phyloP scores from a whole-genome alignment of 2,329 filamentous ascomycete genomes.

The Parafenestella ontariensis region DNA sequence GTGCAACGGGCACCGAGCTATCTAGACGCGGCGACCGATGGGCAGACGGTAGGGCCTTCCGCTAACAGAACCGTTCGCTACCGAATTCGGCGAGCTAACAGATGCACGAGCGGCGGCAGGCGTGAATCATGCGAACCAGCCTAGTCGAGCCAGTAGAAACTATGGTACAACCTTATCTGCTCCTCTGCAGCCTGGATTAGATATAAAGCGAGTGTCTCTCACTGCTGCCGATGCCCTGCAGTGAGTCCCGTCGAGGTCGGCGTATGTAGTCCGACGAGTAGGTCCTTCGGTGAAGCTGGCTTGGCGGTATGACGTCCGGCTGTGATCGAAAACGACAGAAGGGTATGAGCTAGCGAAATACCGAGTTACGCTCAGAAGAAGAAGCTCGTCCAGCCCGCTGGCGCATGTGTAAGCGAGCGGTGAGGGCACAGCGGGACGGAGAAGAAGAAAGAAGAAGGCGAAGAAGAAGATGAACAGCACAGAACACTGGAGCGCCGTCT shows the following conservation, averaged over 20 bases:
- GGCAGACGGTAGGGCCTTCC: conserved; percentile 30
- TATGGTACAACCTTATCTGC: conserved; percentile 10
- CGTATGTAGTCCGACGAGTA: conserved; percentile 2
- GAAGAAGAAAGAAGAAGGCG: background rate
- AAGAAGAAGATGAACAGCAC: conserved; percentile 19
- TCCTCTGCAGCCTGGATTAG: conserved; percentile 10
- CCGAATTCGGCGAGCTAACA: conserved; percentile 33
- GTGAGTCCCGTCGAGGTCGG: conserved; percentile 4
- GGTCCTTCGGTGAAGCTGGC: background rate
- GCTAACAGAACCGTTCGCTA: conserved; percentile 32
- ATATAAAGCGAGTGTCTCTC: conserved; percentile 7
- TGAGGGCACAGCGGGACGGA: conserved; percentile 17
- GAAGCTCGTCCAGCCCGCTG: conserved; percentile 30
- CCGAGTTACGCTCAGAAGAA: conserved; percentile 24
- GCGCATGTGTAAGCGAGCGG: conserved; percentile 24
- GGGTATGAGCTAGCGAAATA: conserved; percentile 30
- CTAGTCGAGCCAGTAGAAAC: conserved; percentile 28
- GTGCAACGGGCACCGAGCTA: conserved; percentile 40
- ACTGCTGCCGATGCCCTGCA: conserved; percentile 2
- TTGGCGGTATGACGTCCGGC: conserved; percentile 20
- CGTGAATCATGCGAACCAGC: conserved; percentile 27
- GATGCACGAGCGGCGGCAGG: conserved; percentile 29
- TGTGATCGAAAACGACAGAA: conserved; percentile 34
- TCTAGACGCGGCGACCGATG: conserved; percentile 33
- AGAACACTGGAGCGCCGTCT: conserved; percentile 20